Evolutionary conservation across 805 yeast genomes (phyloP).

Genomic region (Saccharomycopsis capsularis): DNA sequence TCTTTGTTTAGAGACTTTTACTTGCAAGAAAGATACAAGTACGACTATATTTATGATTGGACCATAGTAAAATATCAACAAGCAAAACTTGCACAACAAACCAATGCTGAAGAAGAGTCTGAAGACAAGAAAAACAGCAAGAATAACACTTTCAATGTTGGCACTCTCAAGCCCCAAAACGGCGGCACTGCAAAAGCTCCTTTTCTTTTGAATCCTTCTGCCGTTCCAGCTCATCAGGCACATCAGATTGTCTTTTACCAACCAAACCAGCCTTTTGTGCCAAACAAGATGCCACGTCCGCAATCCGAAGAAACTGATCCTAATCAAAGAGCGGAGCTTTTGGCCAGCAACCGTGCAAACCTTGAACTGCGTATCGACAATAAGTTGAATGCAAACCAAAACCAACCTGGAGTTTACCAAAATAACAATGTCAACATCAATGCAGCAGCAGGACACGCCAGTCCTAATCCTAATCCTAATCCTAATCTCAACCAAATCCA

Average conservation of each 20-base stretch:
- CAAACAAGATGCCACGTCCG: no score
- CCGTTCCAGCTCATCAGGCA: slow-evolving; percentile 21
- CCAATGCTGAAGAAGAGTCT: slow-evolving; percentile 25
- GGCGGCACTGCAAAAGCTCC: slow-evolving; percentile 13
- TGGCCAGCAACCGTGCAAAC: no score
- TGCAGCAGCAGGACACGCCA: no score
- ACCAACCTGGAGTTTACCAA: no score
- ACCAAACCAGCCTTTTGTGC: slow-evolving; percentile 17
- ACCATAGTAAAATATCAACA: slow-evolving; percentile 73
- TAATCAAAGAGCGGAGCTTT: no score
- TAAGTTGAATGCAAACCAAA: no score
- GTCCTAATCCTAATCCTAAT: no score
- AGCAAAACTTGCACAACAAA: slow-evolving; percentile 39
- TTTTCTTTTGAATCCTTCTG: slow-evolving; percentile 17
- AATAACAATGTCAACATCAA: no score
- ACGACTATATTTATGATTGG: slow-evolving; percentile 97
- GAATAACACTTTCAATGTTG: not conserved
- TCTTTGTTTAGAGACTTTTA: slow-evolving; percentile 85
- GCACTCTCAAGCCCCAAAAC: no score
- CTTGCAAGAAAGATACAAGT: slow-evolving; percentile 78
- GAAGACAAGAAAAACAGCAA: not conserved
- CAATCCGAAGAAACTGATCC: no score
- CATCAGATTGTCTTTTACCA: slow-evolving; percentile 21
- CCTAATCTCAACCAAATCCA: no score
- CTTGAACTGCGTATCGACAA: no score